Conservation (phyloP, 768 basidiomycete genomes). For the Symmetrospora coprosmae region DNA sequence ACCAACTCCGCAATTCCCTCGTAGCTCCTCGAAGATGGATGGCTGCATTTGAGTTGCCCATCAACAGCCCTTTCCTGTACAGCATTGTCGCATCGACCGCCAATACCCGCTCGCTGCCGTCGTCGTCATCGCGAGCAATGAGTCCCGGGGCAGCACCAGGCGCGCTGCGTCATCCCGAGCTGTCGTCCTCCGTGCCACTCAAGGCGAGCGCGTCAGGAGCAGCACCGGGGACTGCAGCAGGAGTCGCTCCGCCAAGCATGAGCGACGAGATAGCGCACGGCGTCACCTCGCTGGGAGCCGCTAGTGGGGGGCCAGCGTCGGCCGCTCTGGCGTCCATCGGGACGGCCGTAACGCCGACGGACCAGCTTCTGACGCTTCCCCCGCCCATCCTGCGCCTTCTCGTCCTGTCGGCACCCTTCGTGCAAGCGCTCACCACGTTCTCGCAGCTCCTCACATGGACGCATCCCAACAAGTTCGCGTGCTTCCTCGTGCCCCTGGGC, state of each 20-base stretch:
- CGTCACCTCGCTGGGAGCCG: no score
- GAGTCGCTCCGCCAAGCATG: no score
- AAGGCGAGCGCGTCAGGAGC: no score
- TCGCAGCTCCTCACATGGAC: constrained; percentile 33
- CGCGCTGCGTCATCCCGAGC: constrained; percentile 18
- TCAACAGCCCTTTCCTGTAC: neutral
- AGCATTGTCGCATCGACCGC: neutral
- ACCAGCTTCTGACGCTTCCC: constrained; percentile 32
- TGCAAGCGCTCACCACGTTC: constrained; percentile 15
- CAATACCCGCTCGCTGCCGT: neutral
- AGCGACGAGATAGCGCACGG: no score
- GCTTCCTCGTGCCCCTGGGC: constrained; percentile 29
- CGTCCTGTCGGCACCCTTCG: constrained; percentile 30
- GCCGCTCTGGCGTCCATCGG: constrained; percentile 19
- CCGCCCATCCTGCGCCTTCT: constrained; percentile 33
- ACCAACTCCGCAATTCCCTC: no score
- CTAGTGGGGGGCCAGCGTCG: neutral
- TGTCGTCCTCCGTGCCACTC: constrained; percentile 3
- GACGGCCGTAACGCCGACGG: constrained; percentile 24
- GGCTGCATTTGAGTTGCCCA: constrained; percentile 16
- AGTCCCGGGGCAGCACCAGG: neutral
- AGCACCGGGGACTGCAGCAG: no score
- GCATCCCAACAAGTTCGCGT: constrained; percentile 25
- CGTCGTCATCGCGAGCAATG: constrained; percentile 1
- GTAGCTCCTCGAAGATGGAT: no score